Conservation (phyloP, 306 rosid species). For the Trichosanthes cucumerina region DNA sequence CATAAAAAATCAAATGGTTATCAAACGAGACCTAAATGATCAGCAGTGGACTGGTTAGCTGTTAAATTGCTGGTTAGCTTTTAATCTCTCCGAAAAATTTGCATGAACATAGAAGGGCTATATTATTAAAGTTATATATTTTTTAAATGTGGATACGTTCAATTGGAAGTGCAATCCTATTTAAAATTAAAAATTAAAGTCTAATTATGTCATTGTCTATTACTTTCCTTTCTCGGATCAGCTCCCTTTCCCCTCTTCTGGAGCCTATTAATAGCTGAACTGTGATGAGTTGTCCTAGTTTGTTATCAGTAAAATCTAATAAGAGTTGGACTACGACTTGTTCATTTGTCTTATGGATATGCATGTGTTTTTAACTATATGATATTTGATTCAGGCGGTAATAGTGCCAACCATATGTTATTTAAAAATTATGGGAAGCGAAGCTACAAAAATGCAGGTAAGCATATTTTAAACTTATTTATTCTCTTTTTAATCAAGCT, state of each 20-base stretch:
- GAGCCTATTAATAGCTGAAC: background rate
- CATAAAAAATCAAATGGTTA: too few species aligned
- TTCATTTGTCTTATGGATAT: background rate
- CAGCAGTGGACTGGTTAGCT: background rate
- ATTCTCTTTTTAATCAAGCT: background rate
- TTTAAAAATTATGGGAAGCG: constrained; percentile 50
- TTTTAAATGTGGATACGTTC: background rate
- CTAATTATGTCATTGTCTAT: background rate
- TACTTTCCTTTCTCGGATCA: background rate
- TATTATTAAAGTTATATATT: background rate
- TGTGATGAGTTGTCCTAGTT: background rate
- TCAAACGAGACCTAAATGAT: too few species aligned
- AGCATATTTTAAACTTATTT: background rate
- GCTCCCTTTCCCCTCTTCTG: background rate
- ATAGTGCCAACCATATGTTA: constrained; percentile 56
- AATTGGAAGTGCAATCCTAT: background rate
- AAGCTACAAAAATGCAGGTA: constrained; percentile 54
- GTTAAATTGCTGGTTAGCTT: background rate
- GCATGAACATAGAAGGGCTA: background rate
- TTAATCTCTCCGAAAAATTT: background rate
- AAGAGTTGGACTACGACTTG: background rate
- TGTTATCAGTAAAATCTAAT: background rate
- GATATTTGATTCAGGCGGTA: constrained; percentile 35
- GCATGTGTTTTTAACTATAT: background rate
- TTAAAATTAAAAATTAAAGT: background rate